phyloP scores from a whole-genome alignment of 2,329 filamentous ascomycete species.

The Epichloe uncinata region DNA sequence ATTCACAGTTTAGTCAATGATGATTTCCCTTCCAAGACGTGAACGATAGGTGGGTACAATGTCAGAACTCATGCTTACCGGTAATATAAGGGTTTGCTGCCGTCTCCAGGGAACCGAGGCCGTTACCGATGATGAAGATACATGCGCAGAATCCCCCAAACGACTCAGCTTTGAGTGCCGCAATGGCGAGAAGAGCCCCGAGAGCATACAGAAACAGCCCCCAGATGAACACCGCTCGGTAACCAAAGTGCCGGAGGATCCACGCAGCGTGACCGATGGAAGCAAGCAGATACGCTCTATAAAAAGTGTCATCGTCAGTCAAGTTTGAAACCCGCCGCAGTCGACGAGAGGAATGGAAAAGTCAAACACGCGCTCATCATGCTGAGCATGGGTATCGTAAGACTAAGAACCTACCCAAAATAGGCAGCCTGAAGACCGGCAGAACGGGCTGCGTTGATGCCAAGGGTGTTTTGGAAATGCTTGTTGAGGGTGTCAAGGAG shows the following conservation, averaged over 20 bases:
- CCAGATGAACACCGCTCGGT: conserved; percentile 54
- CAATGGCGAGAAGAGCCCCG: conserved; percentile 43
- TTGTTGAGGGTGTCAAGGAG: conserved; percentile 35
- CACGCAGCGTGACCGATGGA: conserved; percentile 52
- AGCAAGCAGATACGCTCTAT: conserved; percentile 52
- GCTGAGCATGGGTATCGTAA: too few relatives aligned
- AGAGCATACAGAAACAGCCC: conserved; percentile 54
- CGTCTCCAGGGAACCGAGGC: conserved; percentile 61
- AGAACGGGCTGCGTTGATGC: conserved; percentile 30
- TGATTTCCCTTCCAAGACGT: not conserved
- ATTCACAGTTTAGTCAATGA: not conserved
- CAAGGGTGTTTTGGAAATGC: conserved; percentile 33
- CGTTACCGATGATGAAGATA: conserved; percentile 63
- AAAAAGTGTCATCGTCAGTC: conserved; percentile 18
- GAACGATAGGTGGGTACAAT: not conserved
- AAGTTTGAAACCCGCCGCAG: conserved; percentile 7
- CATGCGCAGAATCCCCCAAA: conserved; percentile 66
- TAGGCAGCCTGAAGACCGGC: conserved; percentile 37
- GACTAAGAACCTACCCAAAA: conserved; percentile 33
- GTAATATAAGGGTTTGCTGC: conserved; percentile 65
- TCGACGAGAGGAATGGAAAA: too few relatives aligned
- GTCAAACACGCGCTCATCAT: too few relatives aligned
- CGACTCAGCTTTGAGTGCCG: conserved; percentile 45
- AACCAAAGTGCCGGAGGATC: conserved; percentile 51
- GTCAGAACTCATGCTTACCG: conserved; percentile 14